Percentiles rank a stretch among this genome's conserved stretches.
These are phyloP conservation scores for Huntiella bhutanensis DNA, from an alignment of 2,329 filamentous ascomycete genomes.

Conservation along the genomic window DNA sequence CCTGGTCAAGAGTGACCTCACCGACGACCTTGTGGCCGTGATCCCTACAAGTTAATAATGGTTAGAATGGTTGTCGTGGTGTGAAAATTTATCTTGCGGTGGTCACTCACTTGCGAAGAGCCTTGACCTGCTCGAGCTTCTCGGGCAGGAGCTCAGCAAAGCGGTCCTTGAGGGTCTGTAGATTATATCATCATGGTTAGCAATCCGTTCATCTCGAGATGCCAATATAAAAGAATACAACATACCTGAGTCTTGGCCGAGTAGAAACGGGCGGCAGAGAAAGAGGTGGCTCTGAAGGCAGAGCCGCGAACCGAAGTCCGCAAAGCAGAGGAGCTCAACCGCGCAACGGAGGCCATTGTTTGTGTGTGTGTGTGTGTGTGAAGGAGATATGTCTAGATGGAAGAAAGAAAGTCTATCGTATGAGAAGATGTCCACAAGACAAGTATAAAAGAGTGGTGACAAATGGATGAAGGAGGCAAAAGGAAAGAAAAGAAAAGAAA, in stretches of 20 bases:
- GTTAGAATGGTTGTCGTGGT: conserved; percentile 12
- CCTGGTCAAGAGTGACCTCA: conserved; percentile 97
- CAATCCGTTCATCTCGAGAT: not conserved
- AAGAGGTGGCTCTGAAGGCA: conserved; percentile 51
- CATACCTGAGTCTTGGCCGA: conserved; percentile 74
- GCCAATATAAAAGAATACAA: not conserved
- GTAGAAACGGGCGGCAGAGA: conserved; percentile 76
- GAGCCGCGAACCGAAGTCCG: conserved; percentile 54
- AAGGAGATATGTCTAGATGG: conserved; percentile 13
- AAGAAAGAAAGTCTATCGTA: conserved; percentile 3
- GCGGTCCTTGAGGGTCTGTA: conserved; percentile 86
- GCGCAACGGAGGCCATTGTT: conserved; percentile 68
- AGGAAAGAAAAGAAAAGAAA: conserved; percentile 18
- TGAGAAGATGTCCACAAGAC: not conserved
- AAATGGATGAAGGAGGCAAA: conserved; percentile 13
- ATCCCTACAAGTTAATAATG: conserved; percentile 38
- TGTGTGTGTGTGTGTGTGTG: conserved; percentile 14
- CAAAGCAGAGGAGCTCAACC: conserved; percentile 64
- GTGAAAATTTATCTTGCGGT: not conserved
- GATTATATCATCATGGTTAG: conserved; percentile 9
- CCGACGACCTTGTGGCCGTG: conserved; percentile 88
- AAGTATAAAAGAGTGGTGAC: conserved; percentile 1
- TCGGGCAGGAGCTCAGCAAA: conserved; percentile 90
- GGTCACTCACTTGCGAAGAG: conserved; percentile 67
- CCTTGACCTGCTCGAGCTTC: conserved; percentile 99